A percentile compares a stretch with the other conserved stretches of the same genome.
phyloP scores from a whole-genome alignment of 2,329 filamentous ascomycete species.

The Colletotrichum sidae region DNA sequence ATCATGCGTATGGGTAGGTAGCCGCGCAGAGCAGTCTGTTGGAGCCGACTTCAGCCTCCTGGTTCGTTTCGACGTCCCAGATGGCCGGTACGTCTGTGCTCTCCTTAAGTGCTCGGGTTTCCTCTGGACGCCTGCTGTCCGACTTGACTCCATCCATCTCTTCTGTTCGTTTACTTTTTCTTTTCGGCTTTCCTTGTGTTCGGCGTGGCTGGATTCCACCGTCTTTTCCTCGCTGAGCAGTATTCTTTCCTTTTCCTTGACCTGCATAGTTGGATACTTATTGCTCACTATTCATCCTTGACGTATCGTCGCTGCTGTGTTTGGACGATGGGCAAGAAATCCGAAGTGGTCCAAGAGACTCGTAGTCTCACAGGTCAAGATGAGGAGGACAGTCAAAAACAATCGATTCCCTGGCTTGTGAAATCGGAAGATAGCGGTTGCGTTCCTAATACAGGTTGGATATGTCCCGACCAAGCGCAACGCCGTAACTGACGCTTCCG shows the following conservation, averaged over 20 bases:
- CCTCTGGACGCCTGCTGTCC: not conserved
- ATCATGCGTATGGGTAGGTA: slow-evolving; percentile 29
- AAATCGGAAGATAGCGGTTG: no score
- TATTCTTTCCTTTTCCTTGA: no score
- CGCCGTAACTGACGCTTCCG: slow-evolving; percentile 1
- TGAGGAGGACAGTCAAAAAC: not conserved
- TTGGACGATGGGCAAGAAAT: slow-evolving; percentile 16
- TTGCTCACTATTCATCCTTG: no score
- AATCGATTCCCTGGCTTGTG: no score
- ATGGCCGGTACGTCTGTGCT: not conserved
- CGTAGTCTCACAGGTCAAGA: not conserved
- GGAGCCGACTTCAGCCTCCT: slow-evolving; percentile 14
- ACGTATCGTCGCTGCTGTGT: no score
- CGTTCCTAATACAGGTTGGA: slow-evolving; percentile 5
- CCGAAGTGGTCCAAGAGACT: not conserved
- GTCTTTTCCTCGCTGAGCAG: no score
- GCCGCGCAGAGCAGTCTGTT: slow-evolving; percentile 31
- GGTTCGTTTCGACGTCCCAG: slow-evolving; percentile 25
- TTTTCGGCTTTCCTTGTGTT: slow-evolving; percentile 12
- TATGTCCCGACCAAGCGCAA: not conserved
- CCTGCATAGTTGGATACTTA: no score
- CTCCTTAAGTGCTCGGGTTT: slow-evolving; percentile 13
- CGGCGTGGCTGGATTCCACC: not conserved
- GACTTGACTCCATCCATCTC: slow-evolving; percentile 1
- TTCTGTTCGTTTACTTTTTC: not conserved